phyloP scores from a whole-genome alignment of 78 protist species.

The Dictyostelium brefeldianum region DNA sequence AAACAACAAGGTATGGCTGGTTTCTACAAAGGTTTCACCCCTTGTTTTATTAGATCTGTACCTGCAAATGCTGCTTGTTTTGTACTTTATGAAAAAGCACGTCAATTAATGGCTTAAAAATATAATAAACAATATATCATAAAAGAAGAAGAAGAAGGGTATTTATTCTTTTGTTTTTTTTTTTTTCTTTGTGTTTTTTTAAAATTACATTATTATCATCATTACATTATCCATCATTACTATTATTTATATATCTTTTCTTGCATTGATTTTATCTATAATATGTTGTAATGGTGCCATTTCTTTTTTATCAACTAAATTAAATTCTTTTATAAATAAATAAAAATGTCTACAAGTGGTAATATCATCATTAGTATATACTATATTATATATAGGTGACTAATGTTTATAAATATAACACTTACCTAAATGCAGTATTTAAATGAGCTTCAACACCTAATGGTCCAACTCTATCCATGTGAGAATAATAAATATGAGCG shows the following conservation, averaged over 20 bases:
- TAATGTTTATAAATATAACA: not conserved
- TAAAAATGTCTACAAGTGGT: conserved; percentile 88
- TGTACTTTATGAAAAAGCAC: conserved; percentile 38
- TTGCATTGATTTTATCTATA: conserved; percentile 73
- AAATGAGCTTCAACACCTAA: conserved; percentile 91
- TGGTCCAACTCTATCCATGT: conserved; percentile 86
- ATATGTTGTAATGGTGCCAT: conserved; percentile 85
- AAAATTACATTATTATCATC: not conserved
- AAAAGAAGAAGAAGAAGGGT: not conserved
- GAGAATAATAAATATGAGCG: conserved; percentile 96
- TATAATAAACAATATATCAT: not conserved
- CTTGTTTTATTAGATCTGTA: conserved; percentile 79
- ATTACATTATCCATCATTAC: not conserved
- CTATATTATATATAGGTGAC: not conserved
- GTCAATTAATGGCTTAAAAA: conserved; percentile 28
- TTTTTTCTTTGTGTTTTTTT: not conserved
- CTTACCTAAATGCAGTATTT: conserved; percentile 76
- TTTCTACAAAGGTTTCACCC: conserved; percentile 81
- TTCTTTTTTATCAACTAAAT: conserved; percentile 83
- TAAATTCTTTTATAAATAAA: conserved; percentile 79
- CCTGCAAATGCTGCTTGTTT: conserved; percentile 87
- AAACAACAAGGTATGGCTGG: conserved; percentile 79
- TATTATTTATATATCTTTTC: conserved; percentile 25
- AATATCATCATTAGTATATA: not conserved
- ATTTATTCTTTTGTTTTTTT: conserved; percentile 62